Conservation (phyloP, 768 basidiomycete genomes). For the Collybiopsis confluens region DNA sequence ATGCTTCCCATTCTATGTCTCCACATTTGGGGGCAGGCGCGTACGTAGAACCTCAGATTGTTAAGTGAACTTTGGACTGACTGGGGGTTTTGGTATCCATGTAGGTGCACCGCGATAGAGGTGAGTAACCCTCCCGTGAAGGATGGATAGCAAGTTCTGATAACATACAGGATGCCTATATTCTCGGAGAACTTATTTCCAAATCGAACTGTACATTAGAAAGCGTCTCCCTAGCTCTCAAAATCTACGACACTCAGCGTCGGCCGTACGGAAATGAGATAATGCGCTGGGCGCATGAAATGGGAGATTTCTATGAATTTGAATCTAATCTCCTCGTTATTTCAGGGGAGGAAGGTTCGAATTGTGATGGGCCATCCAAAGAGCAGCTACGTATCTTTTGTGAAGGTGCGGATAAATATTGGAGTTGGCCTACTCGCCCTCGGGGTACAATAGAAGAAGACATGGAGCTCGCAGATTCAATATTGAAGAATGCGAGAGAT, state of each 20-base stretch:
- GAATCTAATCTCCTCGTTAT: neutral
- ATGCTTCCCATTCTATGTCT: neutral
- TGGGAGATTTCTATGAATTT: neutral
- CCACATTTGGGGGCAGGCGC: slow-evolving; percentile 2
- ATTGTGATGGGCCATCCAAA: neutral
- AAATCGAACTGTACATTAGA: neutral
- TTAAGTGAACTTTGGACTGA: too few species aligned
- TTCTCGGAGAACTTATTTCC: neutral
- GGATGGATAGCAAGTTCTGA: neutral
- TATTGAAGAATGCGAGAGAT: neutral
- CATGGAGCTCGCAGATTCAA: neutral
- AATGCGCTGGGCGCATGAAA: neutral
- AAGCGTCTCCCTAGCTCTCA: neutral
- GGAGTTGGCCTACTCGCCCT: neutral
- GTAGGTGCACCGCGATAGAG: slow-evolving; percentile 5
- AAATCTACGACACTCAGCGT: neutral
- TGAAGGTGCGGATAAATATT: neutral
- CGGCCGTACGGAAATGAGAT: slow-evolving; percentile 1
- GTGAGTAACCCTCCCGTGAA: neutral
- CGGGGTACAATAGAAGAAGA: neutral
- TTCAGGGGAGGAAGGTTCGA: neutral
- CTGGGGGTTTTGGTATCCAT: too few species aligned
- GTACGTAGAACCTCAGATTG: too few species aligned
- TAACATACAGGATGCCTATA: slow-evolving; percentile 1
- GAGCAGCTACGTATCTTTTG: neutral